phyloP scores from a whole-genome alignment of 805 yeast genomes.

The Starmerella roubikii region DNA sequence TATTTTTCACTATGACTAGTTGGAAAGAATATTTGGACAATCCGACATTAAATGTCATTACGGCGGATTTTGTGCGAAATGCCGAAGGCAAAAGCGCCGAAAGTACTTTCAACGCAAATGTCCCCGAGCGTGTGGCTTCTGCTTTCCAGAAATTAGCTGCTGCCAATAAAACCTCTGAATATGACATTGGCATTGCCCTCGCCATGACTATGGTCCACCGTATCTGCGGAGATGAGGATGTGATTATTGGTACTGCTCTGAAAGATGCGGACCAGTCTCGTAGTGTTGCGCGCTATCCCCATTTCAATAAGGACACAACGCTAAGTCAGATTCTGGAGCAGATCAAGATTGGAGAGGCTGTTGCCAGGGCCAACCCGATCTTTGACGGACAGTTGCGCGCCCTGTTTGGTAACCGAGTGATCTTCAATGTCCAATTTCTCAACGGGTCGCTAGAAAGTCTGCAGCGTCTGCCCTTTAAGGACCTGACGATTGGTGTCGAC shows the following conservation, averaged over 20 bases:
- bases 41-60: slow-evolving; percentile 76
- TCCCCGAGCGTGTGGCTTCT: slow-evolving; percentile 19
- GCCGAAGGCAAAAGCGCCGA: slow-evolving; percentile 53
- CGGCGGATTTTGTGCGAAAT: slow-evolving; percentile 77
- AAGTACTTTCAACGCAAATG: slow-evolving; percentile 34
- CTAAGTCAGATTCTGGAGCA: slow-evolving; percentile 41
- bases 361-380: slow-evolving; percentile 27
- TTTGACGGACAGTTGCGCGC: slow-evolving; percentile 45
- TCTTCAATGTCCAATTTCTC: slow-evolving; percentile 11
- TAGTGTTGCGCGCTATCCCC: slow-evolving; percentile 41
- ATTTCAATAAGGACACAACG: slow-evolving; percentile 29
- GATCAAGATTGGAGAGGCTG: slow-evolving; percentile 30
- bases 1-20: not conserved
- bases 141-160: slow-evolving; percentile 16
- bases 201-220: slow-evolving; percentile 62
- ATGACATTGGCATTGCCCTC: slow-evolving; percentile 45
- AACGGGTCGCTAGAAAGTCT: slow-evolving; percentile 4
- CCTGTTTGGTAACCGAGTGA: slow-evolving; percentile 27
- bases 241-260: slow-evolving; percentile 66
- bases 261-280: slow-evolving; percentile 1
- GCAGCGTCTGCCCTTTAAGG: slow-evolving; percentile 22
- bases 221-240: slow-evolving; percentile 87
- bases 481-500: slow-evolving; percentile 32
- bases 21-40: slow-evolving; percentile 14
- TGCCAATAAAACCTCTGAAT: slow-evolving; percentile 25